These are phyloP conservation scores for Fusarium irregulare DNA, from an alignment of 2,329 filamentous ascomycete genomes.

Conservation along the genomic window DNA sequence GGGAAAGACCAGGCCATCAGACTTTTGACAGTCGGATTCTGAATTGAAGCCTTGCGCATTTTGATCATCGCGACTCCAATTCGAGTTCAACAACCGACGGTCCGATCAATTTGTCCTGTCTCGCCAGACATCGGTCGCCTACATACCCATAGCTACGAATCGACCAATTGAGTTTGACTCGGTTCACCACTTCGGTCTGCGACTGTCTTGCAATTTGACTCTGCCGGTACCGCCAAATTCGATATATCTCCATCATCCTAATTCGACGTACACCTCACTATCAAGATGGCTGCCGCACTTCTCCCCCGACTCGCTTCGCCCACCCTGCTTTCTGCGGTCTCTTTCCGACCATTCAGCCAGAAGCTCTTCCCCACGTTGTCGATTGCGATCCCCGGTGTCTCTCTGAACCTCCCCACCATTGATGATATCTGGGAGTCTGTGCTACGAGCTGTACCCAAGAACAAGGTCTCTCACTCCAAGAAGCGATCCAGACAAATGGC, in stretches of 20 bases:
- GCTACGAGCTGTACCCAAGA: conserved; percentile 93
- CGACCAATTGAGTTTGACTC: not conserved
- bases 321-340: conserved; percentile 56
- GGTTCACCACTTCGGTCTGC: not conserved
- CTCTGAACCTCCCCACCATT: conserved; percentile 66
- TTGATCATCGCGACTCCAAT: conserved; percentile 37
- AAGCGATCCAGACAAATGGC: conserved; percentile 94
- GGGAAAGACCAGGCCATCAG: conserved; percentile 43
- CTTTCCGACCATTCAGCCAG: conserved; percentile 58
- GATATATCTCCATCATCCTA: conserved; percentile 21
- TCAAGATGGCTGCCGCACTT: conserved; percentile 64
- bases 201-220: conserved; percentile 4
- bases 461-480: conserved; percentile 97
- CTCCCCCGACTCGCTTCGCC: conserved; percentile 65
- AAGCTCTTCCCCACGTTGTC: conserved; percentile 65
- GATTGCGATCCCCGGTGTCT: conserved; percentile 70
- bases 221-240: conserved; percentile 17
- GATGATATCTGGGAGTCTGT: conserved; percentile 93
- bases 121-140: not conserved
- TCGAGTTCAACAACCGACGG: conserved; percentile 27
- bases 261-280: conserved; percentile 12
- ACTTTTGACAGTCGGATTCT: conserved; percentile 47
- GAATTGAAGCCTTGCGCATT: conserved; percentile 40
- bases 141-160: conserved; percentile 15
- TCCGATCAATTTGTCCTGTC: conserved; percentile 19